Evolutionary conservation across 164 flowering plant species (phyloP).

Genomic region (Vitis riparia): DNA sequence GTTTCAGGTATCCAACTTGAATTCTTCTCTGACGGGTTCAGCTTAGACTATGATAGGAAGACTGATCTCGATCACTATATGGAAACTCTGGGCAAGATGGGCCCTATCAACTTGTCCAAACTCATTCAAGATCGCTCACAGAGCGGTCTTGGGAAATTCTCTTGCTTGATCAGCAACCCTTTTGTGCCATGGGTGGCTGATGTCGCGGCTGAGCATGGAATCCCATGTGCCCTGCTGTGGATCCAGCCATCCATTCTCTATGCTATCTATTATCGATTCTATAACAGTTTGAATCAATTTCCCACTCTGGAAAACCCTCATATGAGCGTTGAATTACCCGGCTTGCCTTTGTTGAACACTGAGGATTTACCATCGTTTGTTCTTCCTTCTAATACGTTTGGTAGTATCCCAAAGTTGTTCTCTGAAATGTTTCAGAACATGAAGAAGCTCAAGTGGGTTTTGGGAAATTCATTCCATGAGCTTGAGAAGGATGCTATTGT

Average conservation of each 20-base stretch:
- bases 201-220: conserved; percentile 23
- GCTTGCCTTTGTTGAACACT: conserved; percentile 24
- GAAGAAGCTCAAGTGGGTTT: conserved; percentile 29
- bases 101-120: conserved; percentile 24
- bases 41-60: conserved; percentile 24
- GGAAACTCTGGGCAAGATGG: conserved; percentile 20
- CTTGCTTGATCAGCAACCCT: conserved; percentile 30
- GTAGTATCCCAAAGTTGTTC: conserved; percentile 13
- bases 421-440: conserved; percentile 10
- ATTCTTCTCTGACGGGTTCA: conserved; percentile 43
- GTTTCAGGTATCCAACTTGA: conserved; percentile 18
- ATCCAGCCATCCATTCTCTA: conserved; percentile 35
- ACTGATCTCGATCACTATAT: conserved; percentile 19
- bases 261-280: conserved; percentile 30
- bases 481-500: conserved; percentile 32
- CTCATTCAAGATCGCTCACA: conserved; percentile 14
- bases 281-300: conserved; percentile 21
- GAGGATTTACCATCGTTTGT: conserved; percentile 40
- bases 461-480: conserved; percentile 38
- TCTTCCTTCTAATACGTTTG: conserved; percentile 28
- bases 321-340: conserved; percentile 24
- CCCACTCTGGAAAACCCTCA: conserved; percentile 18
- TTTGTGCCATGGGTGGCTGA: conserved; percentile 37
- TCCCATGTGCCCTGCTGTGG: conserved; percentile 42
- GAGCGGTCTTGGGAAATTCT: conserved; percentile 4